These are phyloP conservation scores for Candida krabiensis DNA, from an alignment of 805 yeast genomes.

Conservation along the genomic window DNA sequence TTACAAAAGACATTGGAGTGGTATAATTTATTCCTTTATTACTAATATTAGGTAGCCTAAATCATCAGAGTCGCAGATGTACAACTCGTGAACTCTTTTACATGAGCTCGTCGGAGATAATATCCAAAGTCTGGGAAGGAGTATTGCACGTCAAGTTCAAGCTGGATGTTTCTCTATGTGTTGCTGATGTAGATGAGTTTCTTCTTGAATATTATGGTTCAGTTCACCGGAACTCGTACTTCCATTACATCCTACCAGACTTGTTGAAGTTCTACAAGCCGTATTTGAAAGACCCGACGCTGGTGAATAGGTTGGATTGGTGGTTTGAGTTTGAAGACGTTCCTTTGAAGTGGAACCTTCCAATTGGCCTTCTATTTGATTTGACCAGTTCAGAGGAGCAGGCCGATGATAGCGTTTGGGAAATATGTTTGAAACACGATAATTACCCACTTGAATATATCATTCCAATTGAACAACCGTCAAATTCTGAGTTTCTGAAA, in stretches of 20 bases:
- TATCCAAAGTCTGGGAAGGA: constrained; percentile 51
- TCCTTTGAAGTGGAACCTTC: constrained; percentile 76
- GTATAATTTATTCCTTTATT: too few relatives aligned
- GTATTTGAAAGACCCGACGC: constrained; percentile 23
- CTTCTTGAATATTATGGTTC: constrained; percentile 19
- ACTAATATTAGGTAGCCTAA: too few relatives aligned
- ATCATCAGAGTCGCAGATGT: not conserved
- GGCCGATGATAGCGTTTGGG: constrained; percentile 39
- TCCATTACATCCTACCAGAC: constrained; percentile 42
- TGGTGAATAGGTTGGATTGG: constrained; percentile 29
- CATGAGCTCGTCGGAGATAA: constrained; percentile 33
- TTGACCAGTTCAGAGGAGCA: constrained; percentile 11
- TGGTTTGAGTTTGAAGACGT: constrained; percentile 71
- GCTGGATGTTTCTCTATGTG: constrained; percentile 18
- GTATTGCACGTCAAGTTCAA: constrained; percentile 43
- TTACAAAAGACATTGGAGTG: too few relatives aligned
- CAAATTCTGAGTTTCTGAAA: constrained; percentile 31
- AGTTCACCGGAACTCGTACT: constrained; percentile 49
- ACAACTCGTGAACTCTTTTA: not conserved
- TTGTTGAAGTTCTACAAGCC: constrained; percentile 41
- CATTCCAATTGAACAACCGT: constrained; percentile 33
- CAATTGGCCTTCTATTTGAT: constrained; percentile 70
- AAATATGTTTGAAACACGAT: constrained; percentile 40
- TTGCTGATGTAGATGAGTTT: constrained; percentile 22
- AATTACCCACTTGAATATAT: constrained; percentile 45